A percentile compares a stretch with the other conserved stretches of the same genome.
Conservation (phyloP, 1,284 basidiomycete species). For the Ceratobasidium theobromae region DNA sequence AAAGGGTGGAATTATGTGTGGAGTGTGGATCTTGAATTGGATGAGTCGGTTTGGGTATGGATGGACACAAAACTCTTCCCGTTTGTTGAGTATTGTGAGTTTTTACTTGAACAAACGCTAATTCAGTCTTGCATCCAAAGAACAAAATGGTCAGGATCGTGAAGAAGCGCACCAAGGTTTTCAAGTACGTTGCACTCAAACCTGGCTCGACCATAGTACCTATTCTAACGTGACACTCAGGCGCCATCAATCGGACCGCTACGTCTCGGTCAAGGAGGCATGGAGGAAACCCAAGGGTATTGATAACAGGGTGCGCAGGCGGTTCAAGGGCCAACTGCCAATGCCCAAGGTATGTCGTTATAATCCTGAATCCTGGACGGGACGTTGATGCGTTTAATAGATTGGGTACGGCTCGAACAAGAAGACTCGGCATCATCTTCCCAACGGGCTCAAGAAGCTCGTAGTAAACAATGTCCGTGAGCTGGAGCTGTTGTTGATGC, state of each 20-base stretch:
- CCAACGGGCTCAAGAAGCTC: slow-evolving; percentile 93
- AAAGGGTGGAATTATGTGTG: not conserved
- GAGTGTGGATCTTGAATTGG: not conserved
- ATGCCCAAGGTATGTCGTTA: slow-evolving; percentile 81
- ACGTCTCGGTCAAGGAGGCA: slow-evolving; percentile 91
- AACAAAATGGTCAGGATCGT: slow-evolving; percentile 79
- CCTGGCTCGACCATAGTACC: slow-evolving; percentile 35
- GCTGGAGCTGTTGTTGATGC: slow-evolving; percentile 93
- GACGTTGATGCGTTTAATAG: slow-evolving; percentile 41
- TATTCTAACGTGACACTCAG: slow-evolving; percentile 52
- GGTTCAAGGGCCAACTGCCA: slow-evolving; percentile 92
- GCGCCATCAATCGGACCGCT: slow-evolving; percentile 97
- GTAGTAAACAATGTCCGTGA: slow-evolving; percentile 90
- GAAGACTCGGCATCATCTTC: slow-evolving; percentile 92
- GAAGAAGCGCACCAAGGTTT: slow-evolving; percentile 94
- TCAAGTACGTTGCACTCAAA: slow-evolving; percentile 69
- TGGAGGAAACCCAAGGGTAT: slow-evolving; percentile 99
- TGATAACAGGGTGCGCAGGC: slow-evolving; percentile 91
- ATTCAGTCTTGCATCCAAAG: not conserved
- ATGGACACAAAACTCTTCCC: slow-evolving; percentile 3
- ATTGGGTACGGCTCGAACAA: slow-evolving; percentile 87
- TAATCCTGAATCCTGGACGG: not conserved
- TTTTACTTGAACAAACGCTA: not conserved
- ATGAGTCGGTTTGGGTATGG: not conserved
- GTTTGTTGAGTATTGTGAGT: not conserved